These are phyloP conservation scores for Trametes elegans DNA, from an alignment of 768 basidiomycete genomes.

Conservation along the genomic window DNA sequence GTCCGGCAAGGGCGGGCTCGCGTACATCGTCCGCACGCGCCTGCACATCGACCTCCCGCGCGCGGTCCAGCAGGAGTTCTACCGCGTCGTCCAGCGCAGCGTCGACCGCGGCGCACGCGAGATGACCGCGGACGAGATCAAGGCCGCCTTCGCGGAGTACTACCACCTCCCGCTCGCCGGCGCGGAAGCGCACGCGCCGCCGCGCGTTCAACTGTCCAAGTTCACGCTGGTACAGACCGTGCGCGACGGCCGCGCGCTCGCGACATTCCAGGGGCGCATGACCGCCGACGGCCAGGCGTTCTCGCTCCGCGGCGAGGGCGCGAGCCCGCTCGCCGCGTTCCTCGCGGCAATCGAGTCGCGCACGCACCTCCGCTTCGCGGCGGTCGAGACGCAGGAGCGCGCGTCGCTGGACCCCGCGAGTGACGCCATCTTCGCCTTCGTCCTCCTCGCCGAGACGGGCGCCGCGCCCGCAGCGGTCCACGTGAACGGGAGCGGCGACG, in stretches of 20 bases:
- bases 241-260: slow-evolving; percentile 34
- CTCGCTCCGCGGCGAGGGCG: slow-evolving; percentile 73
- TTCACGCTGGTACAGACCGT: slow-evolving; percentile 50
- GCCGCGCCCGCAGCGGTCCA: background rate
- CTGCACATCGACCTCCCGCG: slow-evolving; percentile 92
- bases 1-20: slow-evolving; percentile 97
- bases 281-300: slow-evolving; percentile 57
- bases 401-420: slow-evolving; percentile 69
- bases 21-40: slow-evolving; percentile 93
- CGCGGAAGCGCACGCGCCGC: slow-evolving; percentile 34
- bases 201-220: slow-evolving; percentile 59
- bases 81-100: slow-evolving; percentile 86
- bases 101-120: slow-evolving; percentile 95
- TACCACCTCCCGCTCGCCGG: too few relatives aligned
- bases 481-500: too few relatives aligned
- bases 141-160: slow-evolving; percentile 75
- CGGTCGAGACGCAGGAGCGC: slow-evolving; percentile 81
- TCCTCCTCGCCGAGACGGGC: background rate
- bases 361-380: slow-evolving; percentile 59
- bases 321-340: slow-evolving; percentile 85
- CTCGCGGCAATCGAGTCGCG: slow-evolving; percentile 63
- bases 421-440: background rate
- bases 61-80: slow-evolving; percentile 95
- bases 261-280: slow-evolving; percentile 62
- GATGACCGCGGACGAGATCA: slow-evolving; percentile 95